Evolutionary conservation across 148 eudicot genomes (phyloP), one percentile per base, ranked within the genome.

Genomic region (Amaranthus palmeri): DNA sequence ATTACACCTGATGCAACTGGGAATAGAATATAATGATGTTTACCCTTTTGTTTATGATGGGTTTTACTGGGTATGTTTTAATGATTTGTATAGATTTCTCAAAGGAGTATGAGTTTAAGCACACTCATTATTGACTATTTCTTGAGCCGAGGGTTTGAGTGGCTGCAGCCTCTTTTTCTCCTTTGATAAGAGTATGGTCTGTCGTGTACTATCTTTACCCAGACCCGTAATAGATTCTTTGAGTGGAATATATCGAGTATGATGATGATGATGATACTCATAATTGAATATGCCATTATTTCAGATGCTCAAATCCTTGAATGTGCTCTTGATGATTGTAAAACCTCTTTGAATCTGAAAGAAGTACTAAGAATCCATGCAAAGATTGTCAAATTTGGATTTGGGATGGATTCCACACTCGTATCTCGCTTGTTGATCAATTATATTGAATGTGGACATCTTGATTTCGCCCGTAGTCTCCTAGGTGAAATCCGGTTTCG

Each of bases 361-460:
- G 61, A 77, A 68, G 80, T 85, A 43, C 44, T 56, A 14, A 66
- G 66, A 63, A 72, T 74, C 40, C 90, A 88, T 45, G 55, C 74
- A 12, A 81, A 74, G 58, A 76, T 90, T 42, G 76, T 85, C 69
- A 90, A 90, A 78, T 72, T 75, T 60, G 96, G 92, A 63, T 85
- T 80, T 70, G 83, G 76, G 8, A 52, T 67, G 54, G 78, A 77
- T 41, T 79, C 81, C 15, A 82, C 77, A 64, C 78, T 88, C 36
- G n/a, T 78, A 43, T 79, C 85, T 36, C 69, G 71, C 54, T 64
- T 85, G 59, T 54, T 85, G 59, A 65, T 71, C 42, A 54, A 54
- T 7, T 90, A 83, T 44, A 25, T 77, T 56, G 73, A 75, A 64
- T 86, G 81, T 71, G 81, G 82, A 18, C 54, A 36, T 46, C 72